Evolutionary conservation across 148 eudicot genomes (phyloP), one percentile per base, ranked within the genome.

Genomic region (Chenopodium suecicum): DNA sequence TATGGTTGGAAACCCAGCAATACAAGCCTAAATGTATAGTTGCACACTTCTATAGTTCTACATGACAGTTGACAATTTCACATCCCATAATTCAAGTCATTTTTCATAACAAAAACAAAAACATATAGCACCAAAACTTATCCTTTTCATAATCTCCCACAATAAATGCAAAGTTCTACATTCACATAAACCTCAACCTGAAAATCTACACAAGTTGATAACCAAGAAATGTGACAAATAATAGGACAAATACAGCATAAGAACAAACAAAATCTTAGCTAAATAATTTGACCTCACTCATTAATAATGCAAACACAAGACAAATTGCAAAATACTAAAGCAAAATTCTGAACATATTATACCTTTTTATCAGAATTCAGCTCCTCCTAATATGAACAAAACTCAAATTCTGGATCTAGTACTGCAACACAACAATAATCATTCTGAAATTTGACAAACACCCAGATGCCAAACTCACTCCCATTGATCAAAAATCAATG

Each of bases 391-490:
- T 50, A 50, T 79, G 46, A 60, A 52, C 75, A 72, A 46, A 47
- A n/a, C 44, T 37, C 27, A 46, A 79, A 60, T 64, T 73, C 64
- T 74, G 79, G 60, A 83, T 83, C 71, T 74, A 41, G 1, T 37
- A 75, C 13, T n/a, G 74, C 67, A 77, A 84, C 58, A 71, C 76
- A 48, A 20, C 73, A 56, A 64, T 73, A 58, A 67, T 75, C 65
- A 75, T 80, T 22, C 37, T 62, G 64, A 84, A 84, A 3, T 70
- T 32, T 58, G 65, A 44, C 69, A 81, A 65, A 73, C 50, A 65
- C 84, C 86, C 83, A 84, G 73, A 75, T 84, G 54, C 83, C 79
- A 81, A 77, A 77, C 73, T 77, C 84, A 66, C 75, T 77, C 50
- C 52, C 69, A 77, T 48, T 52, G 23, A 75, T 65, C 48, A 84